Evolutionary conservation across 345 rosid species (phyloP).

Genomic region (Rhodamnia rubescens): DNA sequence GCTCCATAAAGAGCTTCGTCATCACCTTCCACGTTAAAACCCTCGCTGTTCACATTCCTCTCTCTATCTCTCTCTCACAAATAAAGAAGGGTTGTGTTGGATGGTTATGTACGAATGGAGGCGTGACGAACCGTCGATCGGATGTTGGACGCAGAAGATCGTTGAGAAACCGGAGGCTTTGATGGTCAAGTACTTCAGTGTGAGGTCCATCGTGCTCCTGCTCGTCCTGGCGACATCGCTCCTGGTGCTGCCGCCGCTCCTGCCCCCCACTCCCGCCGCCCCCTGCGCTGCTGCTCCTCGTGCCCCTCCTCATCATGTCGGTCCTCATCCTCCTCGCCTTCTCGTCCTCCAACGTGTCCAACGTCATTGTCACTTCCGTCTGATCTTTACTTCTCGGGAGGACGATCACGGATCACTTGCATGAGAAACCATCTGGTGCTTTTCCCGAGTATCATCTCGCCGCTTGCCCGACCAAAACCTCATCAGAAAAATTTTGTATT

Average conservation of each 20-base stretch:
- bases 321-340: slow-evolving; percentile 6
- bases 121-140: neutral
- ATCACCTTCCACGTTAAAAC: neutral
- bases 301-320: slow-evolving; percentile 7
- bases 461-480: neutral
- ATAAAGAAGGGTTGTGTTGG: neutral
- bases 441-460: neutral
- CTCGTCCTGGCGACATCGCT: neutral
- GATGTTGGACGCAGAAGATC: neutral
- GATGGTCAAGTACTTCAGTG: slow-evolving; percentile 1
- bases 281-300: slow-evolving; percentile 6
- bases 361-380: neutral
- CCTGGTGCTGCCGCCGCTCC: slow-evolving; percentile 6
- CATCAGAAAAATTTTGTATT: neutral
- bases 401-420: neutral
- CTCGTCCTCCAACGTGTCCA: neutral
- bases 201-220: neutral
- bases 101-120: neutral
- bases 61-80: too few species aligned
- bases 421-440: neutral
- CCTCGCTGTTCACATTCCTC: neutral
- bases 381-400: neutral
- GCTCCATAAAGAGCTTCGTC: neutral
- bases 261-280: slow-evolving; percentile 12
- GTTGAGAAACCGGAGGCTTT: neutral